These are phyloP conservation scores for Juncus inflexus DNA, from an alignment of 176 grass and related monocot species.

Conservation along the genomic window DNA sequence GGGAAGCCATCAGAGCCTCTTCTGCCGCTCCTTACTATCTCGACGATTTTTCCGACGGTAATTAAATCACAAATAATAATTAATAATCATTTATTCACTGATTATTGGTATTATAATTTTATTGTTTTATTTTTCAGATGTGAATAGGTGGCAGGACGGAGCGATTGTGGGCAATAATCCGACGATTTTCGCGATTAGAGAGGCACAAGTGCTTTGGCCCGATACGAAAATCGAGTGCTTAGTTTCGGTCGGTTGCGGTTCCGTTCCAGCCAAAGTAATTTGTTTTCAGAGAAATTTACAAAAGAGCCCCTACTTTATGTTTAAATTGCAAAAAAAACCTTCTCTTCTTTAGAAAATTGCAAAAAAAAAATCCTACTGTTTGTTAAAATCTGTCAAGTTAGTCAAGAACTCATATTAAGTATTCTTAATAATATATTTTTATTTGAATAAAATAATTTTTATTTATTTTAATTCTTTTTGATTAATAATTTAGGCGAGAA, in stretches of 20 bases:
- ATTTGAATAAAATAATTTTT: background rate
- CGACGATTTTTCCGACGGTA: slow-evolving; percentile 98
- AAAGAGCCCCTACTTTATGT: too few relatives aligned
- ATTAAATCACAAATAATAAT: slow-evolving; percentile 18
- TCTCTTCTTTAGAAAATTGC: too few relatives aligned
- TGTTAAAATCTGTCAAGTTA: background rate
- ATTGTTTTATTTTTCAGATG: slow-evolving; percentile 39
- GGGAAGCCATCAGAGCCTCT: slow-evolving; percentile 96
- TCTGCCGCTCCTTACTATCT: slow-evolving; percentile 99
- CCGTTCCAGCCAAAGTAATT: slow-evolving; percentile 90
- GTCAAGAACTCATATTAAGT: too few relatives aligned
- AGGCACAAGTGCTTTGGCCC: slow-evolving; percentile 96
- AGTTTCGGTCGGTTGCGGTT: slow-evolving; percentile 90
- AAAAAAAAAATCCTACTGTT: too few relatives aligned
- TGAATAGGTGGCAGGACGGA: slow-evolving; percentile 95
- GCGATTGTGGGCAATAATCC: slow-evolving; percentile 99
- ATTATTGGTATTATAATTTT: slow-evolving; percentile 4
- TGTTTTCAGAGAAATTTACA: background rate
- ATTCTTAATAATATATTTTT: too few relatives aligned
- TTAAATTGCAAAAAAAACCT: too few relatives aligned
- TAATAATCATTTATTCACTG: slow-evolving; percentile 13
- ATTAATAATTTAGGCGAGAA: slow-evolving; percentile 48
- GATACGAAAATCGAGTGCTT: slow-evolving; percentile 93
- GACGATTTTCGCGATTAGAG: slow-evolving; percentile 96
- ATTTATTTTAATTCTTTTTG: background rate